These are phyloP conservation scores for Leccinum obscurum DNA, from an alignment of 768 basidiomycete species.

Conservation along the genomic window DNA sequence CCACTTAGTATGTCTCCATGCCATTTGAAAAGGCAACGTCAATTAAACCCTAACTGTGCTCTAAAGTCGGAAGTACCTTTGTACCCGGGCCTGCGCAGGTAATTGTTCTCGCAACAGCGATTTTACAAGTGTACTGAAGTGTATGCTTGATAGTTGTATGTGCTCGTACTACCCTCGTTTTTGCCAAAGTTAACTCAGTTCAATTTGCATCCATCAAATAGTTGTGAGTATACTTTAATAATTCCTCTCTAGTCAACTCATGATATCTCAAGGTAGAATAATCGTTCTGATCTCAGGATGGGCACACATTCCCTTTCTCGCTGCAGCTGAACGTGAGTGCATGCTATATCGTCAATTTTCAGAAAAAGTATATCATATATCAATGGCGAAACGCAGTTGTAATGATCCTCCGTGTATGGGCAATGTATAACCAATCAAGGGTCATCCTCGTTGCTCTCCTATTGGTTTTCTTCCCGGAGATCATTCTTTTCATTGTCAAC, in stretches of 20 bases:
- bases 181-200: not conserved
- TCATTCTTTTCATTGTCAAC: not conserved
- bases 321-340: slow-evolving; percentile 9
- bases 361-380: not conserved
- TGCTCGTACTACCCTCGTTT: not conserved
- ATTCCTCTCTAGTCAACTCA: not conserved
- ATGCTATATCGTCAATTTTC: not conserved
- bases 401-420: slow-evolving; percentile 6
- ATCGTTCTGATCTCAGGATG: not conserved
- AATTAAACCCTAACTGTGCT: not conserved
- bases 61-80: slow-evolving; percentile 8
- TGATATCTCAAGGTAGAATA: not conserved
- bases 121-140: not conserved
- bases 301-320: slow-evolving; percentile 2
- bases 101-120: not conserved
- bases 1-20: not conserved
- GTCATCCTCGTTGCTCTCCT: slow-evolving; percentile 1
- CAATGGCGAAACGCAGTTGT: not conserved
- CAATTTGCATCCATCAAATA: not conserved
- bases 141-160: slow-evolving; percentile 3
- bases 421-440: slow-evolving; percentile 3
- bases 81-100: slow-evolving; percentile 6
- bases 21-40: not conserved
- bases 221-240: not conserved
- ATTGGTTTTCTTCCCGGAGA: not conserved